Base-by-base conservation (phyloP, 1,139 yeast species). In the Wickerhamiella infanticola region DNA sequence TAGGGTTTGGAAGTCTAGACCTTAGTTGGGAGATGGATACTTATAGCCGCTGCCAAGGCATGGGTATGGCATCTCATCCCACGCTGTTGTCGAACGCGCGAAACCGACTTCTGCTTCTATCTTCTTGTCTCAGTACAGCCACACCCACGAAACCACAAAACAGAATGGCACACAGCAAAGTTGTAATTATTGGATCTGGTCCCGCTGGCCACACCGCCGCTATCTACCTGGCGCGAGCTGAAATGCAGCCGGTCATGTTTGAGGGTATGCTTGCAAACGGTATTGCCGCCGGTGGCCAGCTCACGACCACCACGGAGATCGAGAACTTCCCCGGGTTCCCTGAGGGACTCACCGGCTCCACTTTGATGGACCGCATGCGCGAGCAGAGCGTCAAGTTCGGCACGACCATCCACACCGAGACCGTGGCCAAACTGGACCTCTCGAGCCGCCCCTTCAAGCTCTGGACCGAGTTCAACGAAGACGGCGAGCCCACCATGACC, bases 181-280 rank as follows among this genome's bases (percentile, higher is more conserved):
- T 86, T 53, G 85, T 94, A 45, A 85, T 88, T 59, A 81, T 88
- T 54, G 97, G 97, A 43, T 88, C 97, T 45, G 98, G 98, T 57
- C 98, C 98, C 47, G 98, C 98, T 51, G 98, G 97, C 48, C 96
- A 90, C 72, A 90, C 98, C 42, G 98, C 98, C 45, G 98, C 98
- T 56, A 84, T 90, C 65, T 90, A 90, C 67, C 73, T 90, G 50
- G 80, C 97, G 33, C 79, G 98, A 66, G 98, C 98, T 37, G 98
- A 90, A 70, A 78, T 86, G 63, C 80, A 82, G 67, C 96, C 98
- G 36, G 80, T 85, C 37, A 66, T 90, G 57, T 90, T 84, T 67
- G 98, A 90, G 69, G 98, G 98, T 58, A 72, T 90, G 81, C 63
- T 90, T 63, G 98, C 98, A 53, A 90, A 90, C 65, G 98, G 97